Conservation (phyloP, 768 basidiomycete genomes). For the Agaricus blazei region DNA sequence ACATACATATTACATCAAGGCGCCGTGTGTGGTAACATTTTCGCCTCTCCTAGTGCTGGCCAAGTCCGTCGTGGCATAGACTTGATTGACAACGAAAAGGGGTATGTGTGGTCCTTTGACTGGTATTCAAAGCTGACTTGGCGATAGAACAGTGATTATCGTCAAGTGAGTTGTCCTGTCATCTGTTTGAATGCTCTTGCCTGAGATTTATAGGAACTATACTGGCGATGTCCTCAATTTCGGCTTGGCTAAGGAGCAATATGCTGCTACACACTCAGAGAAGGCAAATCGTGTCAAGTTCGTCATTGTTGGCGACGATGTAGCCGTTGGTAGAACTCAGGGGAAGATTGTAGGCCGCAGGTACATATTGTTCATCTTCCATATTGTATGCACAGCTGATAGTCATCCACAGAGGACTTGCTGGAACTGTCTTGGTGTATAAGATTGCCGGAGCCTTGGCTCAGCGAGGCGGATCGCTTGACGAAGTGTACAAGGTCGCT, state of each 20-base stretch:
- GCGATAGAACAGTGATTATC: constrained; percentile 66
- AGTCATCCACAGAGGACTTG: constrained; percentile 54
- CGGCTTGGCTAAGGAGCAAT: constrained; percentile 83
- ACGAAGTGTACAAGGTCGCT: constrained; percentile 63
- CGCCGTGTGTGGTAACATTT: constrained; percentile 85
- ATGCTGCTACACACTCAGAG: constrained; percentile 63
- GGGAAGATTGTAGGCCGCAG: constrained; percentile 83
- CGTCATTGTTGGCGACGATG: constrained; percentile 85
- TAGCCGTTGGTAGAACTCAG: constrained; percentile 77
- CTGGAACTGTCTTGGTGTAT: constrained; percentile 80
- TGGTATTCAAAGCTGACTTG: not conserved
- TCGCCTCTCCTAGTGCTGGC: constrained; percentile 83
- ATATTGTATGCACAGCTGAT: not conserved
- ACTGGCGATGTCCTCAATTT: constrained; percentile 92
- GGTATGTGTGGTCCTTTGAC: constrained; percentile 35
- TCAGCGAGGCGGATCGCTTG: constrained; percentile 56
- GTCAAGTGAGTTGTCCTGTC: constrained; percentile 53
- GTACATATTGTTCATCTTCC: constrained; percentile 25
- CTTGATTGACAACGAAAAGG: constrained; percentile 64
- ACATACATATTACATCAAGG: constrained; percentile 18
- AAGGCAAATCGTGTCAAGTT: constrained; percentile 67
- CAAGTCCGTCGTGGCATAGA: constrained; percentile 84
- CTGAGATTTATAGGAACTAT: constrained; percentile 56
- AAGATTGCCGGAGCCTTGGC: constrained; percentile 88
- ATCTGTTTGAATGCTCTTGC: not conserved